Base-by-base conservation (phyloP, 2,329 filamentous ascomycete species). In the Cordyceps militaris region DNA sequence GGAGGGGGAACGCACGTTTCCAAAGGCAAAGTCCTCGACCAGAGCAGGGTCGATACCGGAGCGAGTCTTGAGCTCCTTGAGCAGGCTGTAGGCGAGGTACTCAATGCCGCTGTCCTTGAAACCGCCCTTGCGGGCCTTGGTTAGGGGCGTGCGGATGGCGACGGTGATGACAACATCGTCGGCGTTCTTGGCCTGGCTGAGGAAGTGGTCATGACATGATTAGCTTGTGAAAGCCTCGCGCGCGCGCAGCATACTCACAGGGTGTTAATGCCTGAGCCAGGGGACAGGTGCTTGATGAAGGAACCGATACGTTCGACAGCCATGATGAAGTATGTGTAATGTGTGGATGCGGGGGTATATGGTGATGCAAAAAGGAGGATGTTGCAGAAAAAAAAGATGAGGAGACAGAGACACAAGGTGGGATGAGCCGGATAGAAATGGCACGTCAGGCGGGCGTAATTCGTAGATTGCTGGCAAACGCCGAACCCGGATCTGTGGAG, bases 91-190 rank as follows among this genome's bases (percentile, higher is more conserved):
- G 61, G 96, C 72, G 58, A 99, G 79, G 73, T 87, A 93, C 73
- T 99, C 94, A 62, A 97, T 83, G 42, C 82, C 82, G 6, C 91
- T 95, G 72, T 99, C 93, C 79, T 97, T 97, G 79, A 99, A 88
- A 43, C 91, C 91, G 63, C 94, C 93, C 81, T 96, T 97, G 71
- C 81, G 81, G 54, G 83, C 91, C 78, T 97, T 97, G 69, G 87
- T 81, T 61, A 99, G 81, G 0, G 94, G 91, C 28, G 93, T 97
- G 58, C 94, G 89, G 67, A 92, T 79, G 28, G 93, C 93, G 59
- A 95, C 84, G 8, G 94, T 99, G 69, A 97, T 96, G 71, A 99
- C 94, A 56, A 99, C 82, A 78, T 99, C 94, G 71, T 97, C 93
- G 65, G 92, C 84, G 73, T 96, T 95, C 79, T 97, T 92, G 66